phyloP scores from a whole-genome alignment of 306 rosid genomes.

The Medicago arabica region DNA sequence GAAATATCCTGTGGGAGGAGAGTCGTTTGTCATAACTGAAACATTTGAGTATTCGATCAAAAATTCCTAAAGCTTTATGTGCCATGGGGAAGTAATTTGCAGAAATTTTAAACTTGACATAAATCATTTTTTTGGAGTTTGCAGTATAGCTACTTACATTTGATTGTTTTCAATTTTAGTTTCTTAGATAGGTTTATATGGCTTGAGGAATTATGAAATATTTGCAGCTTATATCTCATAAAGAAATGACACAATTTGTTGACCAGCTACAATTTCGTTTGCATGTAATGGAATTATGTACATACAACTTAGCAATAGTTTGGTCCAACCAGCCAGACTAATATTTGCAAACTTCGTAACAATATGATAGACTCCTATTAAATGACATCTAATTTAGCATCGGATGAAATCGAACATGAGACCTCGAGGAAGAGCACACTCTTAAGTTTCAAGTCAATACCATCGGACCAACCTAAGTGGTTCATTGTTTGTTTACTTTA shows the following conservation, averaged over 20 bases:
- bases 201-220: conserved; percentile 26
- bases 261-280: conserved; percentile 14
- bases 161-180: not conserved
- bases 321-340: not conserved
- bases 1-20: conserved; percentile 69
- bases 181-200: conserved; percentile 19
- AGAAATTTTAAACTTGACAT: conserved; percentile 31
- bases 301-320: conserved; percentile 19
- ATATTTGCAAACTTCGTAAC: not conserved
- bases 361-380: no score
- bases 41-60: not conserved
- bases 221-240: conserved; percentile 42
- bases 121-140: conserved; percentile 32
- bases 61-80: not conserved
- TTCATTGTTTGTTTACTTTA: no score
- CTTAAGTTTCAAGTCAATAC: no score
- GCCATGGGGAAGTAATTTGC: conserved; percentile 24
- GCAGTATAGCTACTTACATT: conserved; percentile 26
- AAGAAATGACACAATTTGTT: conserved; percentile 39
- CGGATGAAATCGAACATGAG: no score
- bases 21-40: conserved; percentile 61
- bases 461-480: no score
- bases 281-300: conserved; percentile 19
- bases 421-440: no score
- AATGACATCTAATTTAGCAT: no score